Evolutionary conservation across 2,329 filamentous ascomycete species (phyloP).

Genomic region (Epichloe festucae): DNA sequence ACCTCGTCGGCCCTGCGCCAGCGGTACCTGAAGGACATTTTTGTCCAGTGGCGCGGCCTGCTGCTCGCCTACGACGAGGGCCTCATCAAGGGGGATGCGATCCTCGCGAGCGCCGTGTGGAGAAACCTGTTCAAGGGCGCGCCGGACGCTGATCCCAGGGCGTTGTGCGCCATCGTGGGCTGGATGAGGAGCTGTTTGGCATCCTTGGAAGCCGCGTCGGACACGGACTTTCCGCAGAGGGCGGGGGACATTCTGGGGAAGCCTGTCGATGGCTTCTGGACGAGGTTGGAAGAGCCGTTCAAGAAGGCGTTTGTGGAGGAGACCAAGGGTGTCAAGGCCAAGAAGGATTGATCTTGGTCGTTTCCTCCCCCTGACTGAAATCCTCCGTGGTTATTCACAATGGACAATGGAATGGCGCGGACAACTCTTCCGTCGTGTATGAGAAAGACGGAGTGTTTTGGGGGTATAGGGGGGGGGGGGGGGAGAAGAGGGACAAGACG

Average conservation of each 20-base stretch:
- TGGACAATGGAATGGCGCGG: no score
- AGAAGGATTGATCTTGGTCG: no score
- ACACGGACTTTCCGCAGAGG: constrained; percentile 24
- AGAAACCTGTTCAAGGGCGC: constrained; percentile 77
- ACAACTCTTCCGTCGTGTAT: no score
- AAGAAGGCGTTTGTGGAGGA: not conserved
- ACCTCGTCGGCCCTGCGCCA: constrained; percentile 45
- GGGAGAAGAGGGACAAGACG: not conserved
- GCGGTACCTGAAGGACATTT: constrained; percentile 73
- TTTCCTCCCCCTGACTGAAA: no score
- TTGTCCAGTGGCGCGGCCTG: constrained; percentile 81
- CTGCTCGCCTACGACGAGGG: constrained; percentile 78
- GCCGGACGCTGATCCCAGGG: constrained; percentile 36
- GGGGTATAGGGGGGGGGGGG: not conserved
- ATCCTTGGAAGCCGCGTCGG: constrained; percentile 36
- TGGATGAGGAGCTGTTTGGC: constrained; percentile 40
- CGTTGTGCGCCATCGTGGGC: constrained; percentile 39
- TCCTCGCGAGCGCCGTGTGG: constrained; percentile 77
- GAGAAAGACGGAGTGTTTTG: not conserved
- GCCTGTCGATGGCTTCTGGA: constrained; percentile 31
- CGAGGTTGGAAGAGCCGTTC: constrained; percentile 27
- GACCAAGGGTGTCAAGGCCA: not conserved
- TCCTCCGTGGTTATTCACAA: no score
- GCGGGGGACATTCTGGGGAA: constrained; percentile 21
- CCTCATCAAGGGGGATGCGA: constrained; percentile 57